Conservation (phyloP, 805 yeast species). For the Lipomyces mesembrius region DNA sequence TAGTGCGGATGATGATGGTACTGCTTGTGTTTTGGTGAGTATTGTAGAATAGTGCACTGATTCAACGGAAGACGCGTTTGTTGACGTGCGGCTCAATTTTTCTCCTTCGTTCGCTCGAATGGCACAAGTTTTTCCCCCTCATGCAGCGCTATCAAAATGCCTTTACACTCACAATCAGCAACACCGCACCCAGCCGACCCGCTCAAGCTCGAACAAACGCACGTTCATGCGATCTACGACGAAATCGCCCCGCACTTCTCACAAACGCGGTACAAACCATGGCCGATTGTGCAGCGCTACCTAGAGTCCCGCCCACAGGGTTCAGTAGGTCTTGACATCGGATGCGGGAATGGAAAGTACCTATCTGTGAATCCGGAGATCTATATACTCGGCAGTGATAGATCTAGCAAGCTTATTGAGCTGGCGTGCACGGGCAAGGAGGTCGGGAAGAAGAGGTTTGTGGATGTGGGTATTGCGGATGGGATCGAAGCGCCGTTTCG, state of each 20-base stretch:
- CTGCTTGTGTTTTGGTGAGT: background rate
- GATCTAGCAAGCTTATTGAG: slow-evolving; percentile 39
- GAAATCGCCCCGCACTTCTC: slow-evolving; percentile 93
- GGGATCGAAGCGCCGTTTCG: slow-evolving; percentile 70
- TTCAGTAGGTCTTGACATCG: slow-evolving; percentile 85
- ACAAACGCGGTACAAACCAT: slow-evolving; percentile 91
- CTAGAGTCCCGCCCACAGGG: slow-evolving; percentile 56
- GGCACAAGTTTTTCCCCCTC: no score
- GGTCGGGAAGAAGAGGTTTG: slow-evolving; percentile 43
- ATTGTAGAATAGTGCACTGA: background rate
- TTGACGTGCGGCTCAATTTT: background rate
- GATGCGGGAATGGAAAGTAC: slow-evolving; percentile 97
- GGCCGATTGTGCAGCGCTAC: slow-evolving; percentile 91
- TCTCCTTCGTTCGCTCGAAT: background rate
- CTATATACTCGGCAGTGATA: slow-evolving; percentile 67
- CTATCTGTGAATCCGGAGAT: slow-evolving; percentile 70
- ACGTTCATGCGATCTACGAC: slow-evolving; percentile 91
- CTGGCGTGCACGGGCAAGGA: slow-evolving; percentile 21
- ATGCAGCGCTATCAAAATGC: background rate
- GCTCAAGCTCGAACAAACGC: slow-evolving; percentile 59
- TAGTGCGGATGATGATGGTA: slow-evolving; percentile 2
- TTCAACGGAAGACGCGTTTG: background rate
- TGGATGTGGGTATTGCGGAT: slow-evolving; percentile 77
- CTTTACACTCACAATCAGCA: background rate
- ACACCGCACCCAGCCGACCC: background rate